Percentiles rank a stretch among this genome's conserved stretches.
These are phyloP conservation scores for Amylostereum areolatum DNA, from an alignment of 1,284 basidiomycete species.

Conservation along the genomic window DNA sequence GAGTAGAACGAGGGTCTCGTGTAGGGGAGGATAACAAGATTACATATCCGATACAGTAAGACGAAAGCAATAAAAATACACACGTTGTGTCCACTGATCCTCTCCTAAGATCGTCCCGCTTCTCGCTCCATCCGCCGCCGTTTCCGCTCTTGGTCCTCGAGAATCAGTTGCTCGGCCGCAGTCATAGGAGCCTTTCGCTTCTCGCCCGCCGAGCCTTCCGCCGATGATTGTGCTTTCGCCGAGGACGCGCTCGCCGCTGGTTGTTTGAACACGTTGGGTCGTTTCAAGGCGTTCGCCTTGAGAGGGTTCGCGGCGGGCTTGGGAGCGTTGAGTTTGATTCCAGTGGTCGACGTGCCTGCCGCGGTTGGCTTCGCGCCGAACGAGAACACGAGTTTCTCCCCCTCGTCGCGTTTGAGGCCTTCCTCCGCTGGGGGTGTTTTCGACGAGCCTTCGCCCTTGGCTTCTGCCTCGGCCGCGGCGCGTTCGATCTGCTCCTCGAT, in stretches of 20 bases:
- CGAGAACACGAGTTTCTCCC: constrained; percentile 69
- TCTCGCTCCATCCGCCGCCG: constrained; percentile 63
- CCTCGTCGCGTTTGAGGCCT: constrained; percentile 71
- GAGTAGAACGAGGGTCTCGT: too few species aligned
- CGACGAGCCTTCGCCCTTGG: constrained; percentile 15
- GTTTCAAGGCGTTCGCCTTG: constrained; percentile 51
- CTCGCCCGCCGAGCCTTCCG: constrained; percentile 22
- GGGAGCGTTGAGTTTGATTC: constrained; percentile 59
- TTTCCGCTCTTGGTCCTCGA: constrained; percentile 85
- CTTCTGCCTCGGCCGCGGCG: constrained; percentile 42
- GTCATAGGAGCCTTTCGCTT: constrained; percentile 62
- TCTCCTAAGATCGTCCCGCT: constrained; percentile 19
- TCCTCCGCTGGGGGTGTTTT: constrained; percentile 26
- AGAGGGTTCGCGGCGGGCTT: constrained; percentile 44
- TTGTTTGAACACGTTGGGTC: constrained; percentile 73
- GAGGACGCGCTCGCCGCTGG: constrained; percentile 18
- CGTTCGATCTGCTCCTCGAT: constrained; percentile 94
- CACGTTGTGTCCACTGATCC: too few species aligned
- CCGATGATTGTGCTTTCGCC: constrained; percentile 8
- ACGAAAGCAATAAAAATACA: too few species aligned
- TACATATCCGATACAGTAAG: too few species aligned
- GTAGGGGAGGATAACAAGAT: too few species aligned
- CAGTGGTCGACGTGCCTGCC: constrained; percentile 28
- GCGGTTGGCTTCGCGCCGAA: constrained; percentile 49
- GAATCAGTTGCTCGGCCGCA: constrained; percentile 79